Percentiles rank a stretch among this genome's conserved stretches.
These are phyloP conservation scores for Ammopiptanthus mongolicus DNA, from an alignment of 306 rosid genomes.

Conservation along the genomic window DNA sequence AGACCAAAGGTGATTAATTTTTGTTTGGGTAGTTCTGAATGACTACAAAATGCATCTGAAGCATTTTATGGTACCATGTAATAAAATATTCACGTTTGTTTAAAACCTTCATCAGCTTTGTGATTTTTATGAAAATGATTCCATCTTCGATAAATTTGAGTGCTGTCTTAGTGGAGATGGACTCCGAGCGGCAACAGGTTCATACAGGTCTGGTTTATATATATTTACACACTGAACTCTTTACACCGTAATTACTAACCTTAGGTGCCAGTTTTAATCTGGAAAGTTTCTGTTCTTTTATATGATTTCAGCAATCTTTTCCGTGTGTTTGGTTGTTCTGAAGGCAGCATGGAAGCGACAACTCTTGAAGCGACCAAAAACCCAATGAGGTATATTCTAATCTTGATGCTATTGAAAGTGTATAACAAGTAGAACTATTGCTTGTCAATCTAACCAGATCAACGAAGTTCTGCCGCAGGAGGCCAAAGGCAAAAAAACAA, in stretches of 20 bases:
- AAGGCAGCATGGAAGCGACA: slow-evolving; percentile 49
- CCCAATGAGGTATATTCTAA: slow-evolving; percentile 52
- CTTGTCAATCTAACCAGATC: background rate
- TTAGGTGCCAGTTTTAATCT: background rate
- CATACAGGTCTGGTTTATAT: slow-evolving; percentile 49
- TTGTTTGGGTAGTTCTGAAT: background rate
- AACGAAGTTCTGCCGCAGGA: background rate
- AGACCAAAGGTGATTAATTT: slow-evolving; percentile 57
- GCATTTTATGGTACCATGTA: background rate
- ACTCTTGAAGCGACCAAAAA: slow-evolving; percentile 71
- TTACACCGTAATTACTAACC: background rate
- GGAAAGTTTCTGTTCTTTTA: background rate
- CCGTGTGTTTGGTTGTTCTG: slow-evolving; percentile 59
- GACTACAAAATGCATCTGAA: background rate
- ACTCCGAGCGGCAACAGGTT: slow-evolving; percentile 60
- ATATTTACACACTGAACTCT: background rate
- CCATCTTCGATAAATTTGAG: slow-evolving; percentile 74
- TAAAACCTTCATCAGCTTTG: slow-evolving; percentile 43
- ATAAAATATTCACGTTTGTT: background rate
- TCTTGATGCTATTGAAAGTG: background rate
- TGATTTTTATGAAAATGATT: slow-evolving; percentile 74
- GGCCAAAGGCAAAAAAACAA: background rate
- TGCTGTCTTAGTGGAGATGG: slow-evolving; percentile 75
- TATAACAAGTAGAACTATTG: background rate
- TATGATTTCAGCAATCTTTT: slow-evolving; percentile 59